A percentile compares a stretch with the other conserved stretches of the same genome.
Evolutionary conservation across 2,329 filamentous ascomycete genomes (phyloP).

Genomic region (Periconia sp.): DNA sequence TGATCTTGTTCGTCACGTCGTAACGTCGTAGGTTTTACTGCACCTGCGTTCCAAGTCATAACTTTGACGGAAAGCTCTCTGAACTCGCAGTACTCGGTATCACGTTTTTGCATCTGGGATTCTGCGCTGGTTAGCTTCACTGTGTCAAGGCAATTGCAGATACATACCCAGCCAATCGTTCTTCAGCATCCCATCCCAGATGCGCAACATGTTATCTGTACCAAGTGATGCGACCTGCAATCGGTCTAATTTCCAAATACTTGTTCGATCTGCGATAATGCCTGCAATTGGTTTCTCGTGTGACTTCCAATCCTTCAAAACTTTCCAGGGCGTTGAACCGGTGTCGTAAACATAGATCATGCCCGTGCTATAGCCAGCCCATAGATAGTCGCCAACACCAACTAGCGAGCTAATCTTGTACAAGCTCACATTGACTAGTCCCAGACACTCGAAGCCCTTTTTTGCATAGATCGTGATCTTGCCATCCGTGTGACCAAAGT

Average conservation of each 20-base stretch:
- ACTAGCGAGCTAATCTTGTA: slow-evolving; percentile 93
- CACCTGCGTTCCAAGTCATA: slow-evolving; percentile 96
- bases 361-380: slow-evolving; percentile 94
- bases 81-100: slow-evolving; percentile 84
- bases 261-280: slow-evolving; percentile 78
- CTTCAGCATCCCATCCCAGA: slow-evolving; percentile 92
- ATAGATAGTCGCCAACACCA: slow-evolving; percentile 81
- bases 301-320: slow-evolving; percentile 94
- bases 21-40: slow-evolving; percentile 86
- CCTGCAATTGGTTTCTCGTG: slow-evolving; percentile 83
- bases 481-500: slow-evolving; percentile 90
- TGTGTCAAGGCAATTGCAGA: slow-evolving; percentile 4
- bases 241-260: slow-evolving; percentile 83
- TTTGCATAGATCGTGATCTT: slow-evolving; percentile 93
- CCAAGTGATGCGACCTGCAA: slow-evolving; percentile 87
- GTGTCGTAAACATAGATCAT: slow-evolving; percentile 94
- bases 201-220: slow-evolving; percentile 79
- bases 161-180: slow-evolving; percentile 84
- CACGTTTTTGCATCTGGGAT: slow-evolving; percentile 81
- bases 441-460: slow-evolving; percentile 76
- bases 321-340: slow-evolving; percentile 78
- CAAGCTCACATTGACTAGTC: slow-evolving; percentile 82
- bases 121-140: slow-evolving; percentile 57
- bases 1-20: slow-evolving; percentile 73
- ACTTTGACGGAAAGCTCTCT: slow-evolving; percentile 79